Evolutionary conservation across 2,329 filamentous ascomycete species (phyloP), one percentile per base, ranked within the genome.

Genomic region (Neofusicoccum kwambonambiense): DNA sequence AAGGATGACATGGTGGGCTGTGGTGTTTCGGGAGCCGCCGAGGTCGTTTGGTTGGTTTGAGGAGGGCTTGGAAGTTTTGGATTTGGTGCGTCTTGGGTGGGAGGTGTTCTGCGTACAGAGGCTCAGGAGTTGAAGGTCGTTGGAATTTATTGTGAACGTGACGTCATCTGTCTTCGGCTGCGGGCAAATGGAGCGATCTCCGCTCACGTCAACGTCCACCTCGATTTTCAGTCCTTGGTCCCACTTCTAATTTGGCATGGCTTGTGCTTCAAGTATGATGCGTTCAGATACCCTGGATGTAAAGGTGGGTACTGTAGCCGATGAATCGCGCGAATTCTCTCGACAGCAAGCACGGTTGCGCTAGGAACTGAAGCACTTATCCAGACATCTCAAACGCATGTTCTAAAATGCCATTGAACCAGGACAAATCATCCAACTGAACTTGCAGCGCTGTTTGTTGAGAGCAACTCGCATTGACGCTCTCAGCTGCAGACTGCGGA

Each of bases 141-240:
- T 37, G 37, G 39, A 44, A n/a, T 42, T 41, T 41, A 27, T 56
- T 56, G 19, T 56, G 2, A n/a, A 13, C 17, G 37, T 56, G 51
- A 56, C 51, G 51, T 56, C 51, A 56, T 22, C 4, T 4, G 7
- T 7, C 15, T 37, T 60, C 56, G 56, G 56, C 27, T 45, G 31
- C 56, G 56, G 56, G 27, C 42, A 47, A 47, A 60, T 37, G 56
- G 56, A 60, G 56, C 19, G 54, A 45, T 44, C 54, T 5, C 39
- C 54, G 13, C 39, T 45, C 39, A 57, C 52, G 12, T 42, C 22
- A 34, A 44, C 22, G 9, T 7, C 54, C 27, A 31, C 27, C 27
- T 31, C 13, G 7, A 13, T 2, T 35, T 42, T 27, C 15, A n/a
- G 19, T 15, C 31, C 22, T 35, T 27, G 19, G 13, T 31, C 22